A percentile compares a stretch with the other conserved stretches of the same genome.
Conservation (phyloP, 345 rosid genomes). For the Hypericum androsaemum region DNA sequence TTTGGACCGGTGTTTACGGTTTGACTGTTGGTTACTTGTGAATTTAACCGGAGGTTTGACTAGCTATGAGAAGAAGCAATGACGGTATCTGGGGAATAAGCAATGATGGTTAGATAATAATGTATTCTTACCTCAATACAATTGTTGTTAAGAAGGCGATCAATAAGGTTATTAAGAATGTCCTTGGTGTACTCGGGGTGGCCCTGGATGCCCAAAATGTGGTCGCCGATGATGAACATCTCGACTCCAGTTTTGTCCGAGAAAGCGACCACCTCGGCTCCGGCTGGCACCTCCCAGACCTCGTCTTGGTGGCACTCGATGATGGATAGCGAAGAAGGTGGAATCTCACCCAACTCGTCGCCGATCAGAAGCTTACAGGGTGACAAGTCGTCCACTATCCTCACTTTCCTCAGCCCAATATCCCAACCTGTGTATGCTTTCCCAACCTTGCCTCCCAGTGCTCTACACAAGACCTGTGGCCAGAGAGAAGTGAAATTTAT, state of each 20-base stretch:
- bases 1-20: too few species aligned
- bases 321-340: conserved; percentile 32
- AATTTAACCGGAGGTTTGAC: too few species aligned
- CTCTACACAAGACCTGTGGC: conserved; percentile 62
- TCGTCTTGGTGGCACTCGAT: conserved; percentile 85
- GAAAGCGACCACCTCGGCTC: conserved; percentile 61
- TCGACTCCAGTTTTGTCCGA: conserved; percentile 76
- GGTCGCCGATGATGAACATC: conserved; percentile 50
- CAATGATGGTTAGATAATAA: not conserved
- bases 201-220: conserved; percentile 80
- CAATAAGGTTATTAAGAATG: conserved; percentile 57
- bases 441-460: conserved; percentile 78
- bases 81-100: too few species aligned
- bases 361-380: conserved; percentile 18
- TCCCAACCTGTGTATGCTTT: conserved; percentile 69
- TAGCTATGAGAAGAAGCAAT: too few species aligned
- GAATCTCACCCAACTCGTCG: conserved; percentile 26
- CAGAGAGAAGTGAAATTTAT: not conserved
- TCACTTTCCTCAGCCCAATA: conserved; percentile 53
- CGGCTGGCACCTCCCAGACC: conserved; percentile 61
- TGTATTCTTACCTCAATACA: conserved; percentile 34
- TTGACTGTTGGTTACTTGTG: too few species aligned
- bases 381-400: conserved; percentile 39
- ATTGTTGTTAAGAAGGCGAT: conserved; percentile 53
- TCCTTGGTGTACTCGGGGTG: conserved; percentile 87